Conservation (phyloP, 2,329 filamentous ascomycete genomes). For the Knufia fluminis region DNA sequence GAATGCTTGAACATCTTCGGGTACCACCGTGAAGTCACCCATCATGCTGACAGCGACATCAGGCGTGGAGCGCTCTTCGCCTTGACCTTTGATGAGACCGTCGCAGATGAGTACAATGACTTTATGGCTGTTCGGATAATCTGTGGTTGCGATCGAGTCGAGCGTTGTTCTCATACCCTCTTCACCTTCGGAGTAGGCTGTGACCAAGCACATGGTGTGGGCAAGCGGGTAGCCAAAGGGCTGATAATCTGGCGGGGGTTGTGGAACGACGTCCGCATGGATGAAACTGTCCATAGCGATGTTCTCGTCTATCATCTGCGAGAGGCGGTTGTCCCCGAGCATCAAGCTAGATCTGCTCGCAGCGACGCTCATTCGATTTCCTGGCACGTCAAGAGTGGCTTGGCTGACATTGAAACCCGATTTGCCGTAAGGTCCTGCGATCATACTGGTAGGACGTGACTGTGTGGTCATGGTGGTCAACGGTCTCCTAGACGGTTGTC, state of each 20-base stretch:
- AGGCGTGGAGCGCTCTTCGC: slow-evolving; percentile 76
- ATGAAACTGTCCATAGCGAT: slow-evolving; percentile 88
- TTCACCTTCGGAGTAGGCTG: slow-evolving; percentile 91
- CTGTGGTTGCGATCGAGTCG: slow-evolving; percentile 92
- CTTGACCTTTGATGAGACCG: slow-evolving; percentile 92
- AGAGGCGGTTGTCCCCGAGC: slow-evolving; percentile 44
- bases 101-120: slow-evolving; percentile 93
- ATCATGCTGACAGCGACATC: slow-evolving; percentile 90
- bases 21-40: slow-evolving; percentile 73
- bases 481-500: slow-evolving; percentile 40
- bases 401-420: slow-evolving; percentile 47
- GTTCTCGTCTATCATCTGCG: slow-evolving; percentile 53
- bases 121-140: slow-evolving; percentile 99
- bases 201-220: slow-evolving; percentile 88
- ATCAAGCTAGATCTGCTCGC: slow-evolving; percentile 51
- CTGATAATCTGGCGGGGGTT: slow-evolving; percentile 94
- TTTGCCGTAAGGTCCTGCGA: slow-evolving; percentile 58
- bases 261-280: slow-evolving; percentile 88
- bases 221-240: slow-evolving; percentile 92
- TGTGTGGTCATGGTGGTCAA: slow-evolving; percentile 90
- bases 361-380: slow-evolving; percentile 30
- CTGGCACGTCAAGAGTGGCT: slow-evolving; percentile 43
- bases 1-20: slow-evolving; percentile 76
- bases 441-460: slow-evolving; percentile 60
- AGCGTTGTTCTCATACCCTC: slow-evolving; percentile 87